Evolutionary conservation across 2,329 filamentous ascomycete genomes (phyloP), one percentile per base, ranked within the genome.

Genomic region (Paracoccidioides lutzii): DNA sequence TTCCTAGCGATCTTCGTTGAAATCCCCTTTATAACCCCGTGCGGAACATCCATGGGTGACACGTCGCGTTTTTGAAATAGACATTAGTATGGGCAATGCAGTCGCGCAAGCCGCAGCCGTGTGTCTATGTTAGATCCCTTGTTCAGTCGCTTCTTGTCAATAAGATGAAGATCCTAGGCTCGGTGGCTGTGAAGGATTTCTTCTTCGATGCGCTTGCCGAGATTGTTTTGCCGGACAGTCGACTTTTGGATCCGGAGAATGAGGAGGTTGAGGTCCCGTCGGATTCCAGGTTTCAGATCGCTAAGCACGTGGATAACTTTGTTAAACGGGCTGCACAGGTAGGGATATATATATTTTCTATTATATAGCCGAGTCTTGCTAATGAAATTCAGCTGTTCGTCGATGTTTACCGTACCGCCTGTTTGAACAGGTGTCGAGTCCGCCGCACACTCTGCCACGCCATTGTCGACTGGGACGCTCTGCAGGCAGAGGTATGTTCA

Each of bases 381-480:
- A 55, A 66, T 42, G n/a, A 42, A 78, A 4, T 6, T 15, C 75
- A 88, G 68, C 83, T 85, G 0, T 96, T 90, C 65, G 75, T 95
- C 15, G 90, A 96, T 61, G 79, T 94, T 14, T 84, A 93, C 64
- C 82, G 90, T 50, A 85, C 87, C 6, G 77, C 93, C 15, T 95
- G 90, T 64, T 88, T 97, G 67, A 98, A 97, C 66, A 79, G 90
- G 53, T 94, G 89, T 66, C 85, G 93, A 2, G 82, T 95, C 44
- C 82, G 93, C n/a, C 82, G 93, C 40, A 90, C 85, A n/a, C 78
- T 98, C 7, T 90, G 84, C 59, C 91, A 97, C 66, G 81, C 85
- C 12, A 82, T 95, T 40, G 75, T 82, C 2, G 86, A 91, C 58
- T 94, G 90, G 84, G 90, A 96, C 64, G 79, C 81, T 53, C 76